phyloP scores from a whole-genome alignment of 2,329 filamentous ascomycete genomes.

The Ceratocystis albifundus region DNA sequence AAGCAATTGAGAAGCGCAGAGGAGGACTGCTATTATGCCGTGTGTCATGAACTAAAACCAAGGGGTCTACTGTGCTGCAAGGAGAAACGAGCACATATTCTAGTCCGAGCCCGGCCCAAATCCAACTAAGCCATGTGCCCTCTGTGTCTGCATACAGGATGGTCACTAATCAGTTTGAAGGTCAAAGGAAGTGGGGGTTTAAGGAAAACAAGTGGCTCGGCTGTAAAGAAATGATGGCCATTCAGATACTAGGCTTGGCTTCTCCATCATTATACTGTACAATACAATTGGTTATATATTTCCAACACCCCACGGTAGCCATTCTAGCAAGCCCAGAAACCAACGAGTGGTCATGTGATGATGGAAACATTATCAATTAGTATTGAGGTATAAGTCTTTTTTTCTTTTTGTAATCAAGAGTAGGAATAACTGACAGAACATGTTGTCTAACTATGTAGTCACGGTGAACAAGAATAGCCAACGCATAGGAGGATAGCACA shows the following conservation, averaged over 20 bases:
- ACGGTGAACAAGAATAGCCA: neutral
- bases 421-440: neutral
- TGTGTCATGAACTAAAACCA: constrained; percentile 36
- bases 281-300: constrained; percentile 20
- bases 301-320: neutral
- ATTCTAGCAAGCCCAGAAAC: neutral
- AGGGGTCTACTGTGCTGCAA: neutral
- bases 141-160: neutral
- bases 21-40: constrained; percentile 73
- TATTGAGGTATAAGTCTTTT: neutral
- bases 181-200: neutral
- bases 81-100: neutral
- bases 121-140: neutral
- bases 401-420: neutral
- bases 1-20: constrained; percentile 67
- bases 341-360: neutral
- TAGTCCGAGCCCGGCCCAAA: neutral
- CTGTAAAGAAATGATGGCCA: neutral
- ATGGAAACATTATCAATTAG: no score
- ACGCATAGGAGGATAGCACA: neutral
- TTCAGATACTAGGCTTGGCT: neutral
- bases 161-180: neutral
- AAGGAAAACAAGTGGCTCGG: neutral
- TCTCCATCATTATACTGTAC: constrained; percentile 21
- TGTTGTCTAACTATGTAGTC: constrained; percentile 7